A percentile compares a stretch with the other conserved stretches of the same genome.
Evolutionary conservation across 2,329 filamentous ascomycete species (phyloP).

Genomic region (Camillea tinctor): DNA sequence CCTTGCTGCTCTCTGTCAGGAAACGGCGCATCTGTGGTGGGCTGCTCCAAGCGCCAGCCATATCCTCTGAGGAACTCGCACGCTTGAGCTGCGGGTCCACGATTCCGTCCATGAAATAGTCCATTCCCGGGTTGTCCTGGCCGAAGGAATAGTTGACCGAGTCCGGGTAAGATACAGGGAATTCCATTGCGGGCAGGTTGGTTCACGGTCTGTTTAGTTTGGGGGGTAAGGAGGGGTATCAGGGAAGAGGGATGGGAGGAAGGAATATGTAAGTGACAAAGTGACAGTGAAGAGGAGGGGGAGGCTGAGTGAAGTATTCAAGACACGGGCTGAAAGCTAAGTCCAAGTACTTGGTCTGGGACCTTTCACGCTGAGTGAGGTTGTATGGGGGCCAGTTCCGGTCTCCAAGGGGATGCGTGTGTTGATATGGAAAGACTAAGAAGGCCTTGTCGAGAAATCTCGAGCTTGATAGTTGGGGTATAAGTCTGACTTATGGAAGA

Average conservation of each 20-base stretch:
- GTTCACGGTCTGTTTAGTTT: background rate
- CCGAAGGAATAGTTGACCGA: slow-evolving; percentile 12
- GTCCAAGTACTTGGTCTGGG: slow-evolving; percentile 1
- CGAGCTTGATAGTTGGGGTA: slow-evolving; percentile 3
- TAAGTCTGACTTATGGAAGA: slow-evolving; percentile 13
- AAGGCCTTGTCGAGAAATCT: slow-evolving; percentile 4
- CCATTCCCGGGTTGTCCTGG: slow-evolving; percentile 12
- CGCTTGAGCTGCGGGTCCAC: slow-evolving; percentile 31
- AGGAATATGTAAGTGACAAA: slow-evolving; percentile 1
- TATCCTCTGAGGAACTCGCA: slow-evolving; percentile 17
- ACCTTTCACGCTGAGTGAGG: slow-evolving; percentile 5
- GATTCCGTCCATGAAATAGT: slow-evolving; percentile 11
- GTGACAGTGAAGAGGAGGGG: background rate
- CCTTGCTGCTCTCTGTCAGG: slow-evolving; percentile 29
- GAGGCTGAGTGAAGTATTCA: background rate
- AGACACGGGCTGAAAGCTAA: slow-evolving; percentile 3
- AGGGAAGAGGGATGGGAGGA: background rate
- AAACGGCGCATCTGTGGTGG: slow-evolving; percentile 28
- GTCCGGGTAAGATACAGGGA: slow-evolving; percentile 17
- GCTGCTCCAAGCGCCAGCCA: slow-evolving; percentile 18
- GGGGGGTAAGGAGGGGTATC: background rate
- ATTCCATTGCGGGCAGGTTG: slow-evolving; percentile 17
- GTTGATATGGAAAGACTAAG: slow-evolving; percentile 10
- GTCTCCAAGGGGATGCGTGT: slow-evolving; percentile 7
- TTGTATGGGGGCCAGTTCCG: slow-evolving; percentile 2